A percentile compares a stretch with the other conserved stretches of the same genome.
These are phyloP conservation scores for Penstemon eatonii DNA, from an alignment of 257 asterid genomes.

Conservation along the genomic window DNA sequence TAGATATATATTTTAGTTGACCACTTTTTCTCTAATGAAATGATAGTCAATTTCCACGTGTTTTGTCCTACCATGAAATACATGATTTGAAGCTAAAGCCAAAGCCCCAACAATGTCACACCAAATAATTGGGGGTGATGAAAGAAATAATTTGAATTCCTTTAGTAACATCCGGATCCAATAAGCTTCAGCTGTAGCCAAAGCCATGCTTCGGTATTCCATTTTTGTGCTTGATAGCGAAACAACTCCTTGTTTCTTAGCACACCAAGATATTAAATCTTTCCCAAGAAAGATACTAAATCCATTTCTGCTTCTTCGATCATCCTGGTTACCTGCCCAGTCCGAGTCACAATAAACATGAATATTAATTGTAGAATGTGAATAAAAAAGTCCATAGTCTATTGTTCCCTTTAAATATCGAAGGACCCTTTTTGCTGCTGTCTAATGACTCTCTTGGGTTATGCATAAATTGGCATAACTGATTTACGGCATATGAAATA, in stretches of 20 bases:
- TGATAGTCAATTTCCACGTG: background rate
- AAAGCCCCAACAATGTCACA: background rate
- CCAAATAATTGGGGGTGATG: background rate
- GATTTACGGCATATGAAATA: background rate
- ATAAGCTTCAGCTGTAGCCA: background rate
- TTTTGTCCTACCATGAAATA: background rate
- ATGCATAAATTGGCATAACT: constrained; percentile 10
- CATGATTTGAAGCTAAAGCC: background rate
- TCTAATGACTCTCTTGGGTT: background rate
- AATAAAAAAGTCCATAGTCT: background rate
- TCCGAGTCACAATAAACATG: background rate
- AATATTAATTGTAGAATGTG: background rate
- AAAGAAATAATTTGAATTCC: background rate
- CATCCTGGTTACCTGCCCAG: constrained; percentile 6
- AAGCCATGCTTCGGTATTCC: background rate
- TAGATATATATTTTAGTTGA: background rate
- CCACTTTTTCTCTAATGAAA: background rate
- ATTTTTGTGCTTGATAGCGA: background rate
- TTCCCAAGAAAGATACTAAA: background rate
- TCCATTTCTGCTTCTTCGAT: background rate
- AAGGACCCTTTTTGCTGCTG: background rate
- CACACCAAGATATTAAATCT: background rate
- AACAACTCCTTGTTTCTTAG: background rate
- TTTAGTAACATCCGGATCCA: background rate
- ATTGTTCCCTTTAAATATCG: constrained; percentile 2